Evolutionary conservation across 1,139 yeast species (phyloP).

Genomic region (Yamadazyma pseudoaaseri): DNA sequence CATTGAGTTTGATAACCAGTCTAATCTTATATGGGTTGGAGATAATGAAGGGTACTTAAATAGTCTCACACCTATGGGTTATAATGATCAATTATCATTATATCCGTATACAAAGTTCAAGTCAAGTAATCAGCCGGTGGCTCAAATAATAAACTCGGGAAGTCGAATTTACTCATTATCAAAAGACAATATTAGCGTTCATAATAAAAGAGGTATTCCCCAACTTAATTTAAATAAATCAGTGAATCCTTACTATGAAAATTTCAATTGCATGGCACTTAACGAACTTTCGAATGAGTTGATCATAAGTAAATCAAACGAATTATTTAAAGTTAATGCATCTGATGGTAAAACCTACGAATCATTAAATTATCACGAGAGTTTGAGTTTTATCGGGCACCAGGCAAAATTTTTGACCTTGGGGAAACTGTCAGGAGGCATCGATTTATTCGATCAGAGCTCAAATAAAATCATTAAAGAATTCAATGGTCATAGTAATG

Average conservation of each 20-base stretch:
- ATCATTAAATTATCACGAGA: slow-evolving; percentile 31
- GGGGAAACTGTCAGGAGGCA: slow-evolving; percentile 66
- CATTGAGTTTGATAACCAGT: slow-evolving; percentile 64
- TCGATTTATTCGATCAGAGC: slow-evolving; percentile 77
- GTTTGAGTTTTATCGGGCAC: slow-evolving; percentile 29
- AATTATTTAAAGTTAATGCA: slow-evolving; percentile 60
- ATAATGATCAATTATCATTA: slow-evolving; percentile 14
- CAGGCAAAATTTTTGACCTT: slow-evolving; percentile 50
- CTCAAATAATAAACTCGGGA: slow-evolving; percentile 34
- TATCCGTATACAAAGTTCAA: slow-evolving; percentile 52
- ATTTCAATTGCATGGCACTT: slow-evolving; percentile 37
- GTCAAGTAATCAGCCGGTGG: slow-evolving; percentile 30
- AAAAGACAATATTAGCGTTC: slow-evolving; percentile 49
- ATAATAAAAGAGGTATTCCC: slow-evolving; percentile 57
- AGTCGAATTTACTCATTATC: slow-evolving; percentile 60
- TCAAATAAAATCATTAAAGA: slow-evolving; percentile 53
- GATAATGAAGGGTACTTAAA: slow-evolving; percentile 47
- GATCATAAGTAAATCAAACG: slow-evolving; percentile 33
- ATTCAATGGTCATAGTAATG: slow-evolving; percentile 72
- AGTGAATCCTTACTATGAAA: slow-evolving; percentile 30
- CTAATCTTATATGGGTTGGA: slow-evolving; percentile 87
- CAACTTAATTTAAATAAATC: slow-evolving; percentile 30
- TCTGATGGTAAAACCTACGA: slow-evolving; percentile 44
- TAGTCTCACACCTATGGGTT: slow-evolving; percentile 24
- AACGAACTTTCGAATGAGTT: slow-evolving; percentile 35